phyloP scores from a whole-genome alignment of 202 grass and related monocot species.

The Cymbopogon flexuosus region DNA sequence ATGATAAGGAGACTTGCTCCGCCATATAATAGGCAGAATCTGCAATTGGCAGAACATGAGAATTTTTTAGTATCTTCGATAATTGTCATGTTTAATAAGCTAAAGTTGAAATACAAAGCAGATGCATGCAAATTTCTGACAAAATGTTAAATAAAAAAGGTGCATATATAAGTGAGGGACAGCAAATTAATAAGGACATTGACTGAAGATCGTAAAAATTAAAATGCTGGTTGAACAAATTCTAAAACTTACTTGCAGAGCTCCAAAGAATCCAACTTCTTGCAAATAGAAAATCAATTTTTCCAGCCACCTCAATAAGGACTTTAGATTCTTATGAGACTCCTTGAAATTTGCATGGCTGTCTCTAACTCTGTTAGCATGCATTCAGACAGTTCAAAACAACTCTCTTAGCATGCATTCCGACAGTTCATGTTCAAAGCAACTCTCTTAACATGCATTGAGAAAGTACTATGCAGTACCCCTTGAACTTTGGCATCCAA shows the following conservation, averaged over 20 bases:
- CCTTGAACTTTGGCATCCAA: too few relatives aligned
- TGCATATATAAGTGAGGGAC: not conserved
- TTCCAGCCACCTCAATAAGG: not conserved
- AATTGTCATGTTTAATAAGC: not conserved
- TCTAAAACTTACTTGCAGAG: slow-evolving; percentile 62
- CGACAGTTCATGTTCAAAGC: slow-evolving; percentile 44
- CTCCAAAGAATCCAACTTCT: slow-evolving; percentile 77
- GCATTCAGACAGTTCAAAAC: slow-evolving; percentile 40
- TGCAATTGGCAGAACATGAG: too few relatives aligned
- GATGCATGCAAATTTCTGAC: too few relatives aligned
- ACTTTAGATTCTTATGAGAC: slow-evolving; percentile 61
- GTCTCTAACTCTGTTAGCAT: slow-evolving; percentile 38
- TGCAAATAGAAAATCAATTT: slow-evolving; percentile 76
- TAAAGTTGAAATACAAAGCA: too few relatives aligned
- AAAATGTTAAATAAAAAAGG: too few relatives aligned
- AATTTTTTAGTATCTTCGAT: not conserved
- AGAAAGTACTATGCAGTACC: too few relatives aligned
- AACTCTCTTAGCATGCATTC: slow-evolving; percentile 43
- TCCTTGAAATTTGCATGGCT: slow-evolving; percentile 49
- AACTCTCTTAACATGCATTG: too few relatives aligned
- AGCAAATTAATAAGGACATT: not conserved
- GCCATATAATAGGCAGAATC: too few relatives aligned
- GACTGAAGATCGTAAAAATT: not conserved
- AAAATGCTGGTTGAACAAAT: not conserved
- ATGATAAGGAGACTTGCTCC: too few relatives aligned